These are phyloP conservation scores for Plasmodium gaboni DNA, from an alignment of 169 alveolate species.

Conservation along the genomic window DNA sequence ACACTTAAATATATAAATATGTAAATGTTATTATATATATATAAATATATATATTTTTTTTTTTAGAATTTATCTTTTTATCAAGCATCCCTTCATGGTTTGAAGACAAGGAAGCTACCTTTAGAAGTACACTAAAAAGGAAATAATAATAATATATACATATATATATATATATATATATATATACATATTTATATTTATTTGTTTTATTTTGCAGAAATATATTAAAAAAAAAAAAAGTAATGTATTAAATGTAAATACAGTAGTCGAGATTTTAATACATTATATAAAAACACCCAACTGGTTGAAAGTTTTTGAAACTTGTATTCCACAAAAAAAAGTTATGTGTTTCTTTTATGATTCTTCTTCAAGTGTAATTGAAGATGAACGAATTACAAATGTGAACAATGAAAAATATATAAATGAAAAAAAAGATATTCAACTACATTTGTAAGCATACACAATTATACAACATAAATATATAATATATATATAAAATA, in stretches of 20 bases:
- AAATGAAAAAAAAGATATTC: not conserved
- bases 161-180: slow-evolving; percentile 2
- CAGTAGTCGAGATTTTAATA: slow-evolving; percentile 79
- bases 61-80: slow-evolving; percentile 51
- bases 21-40: not conserved
- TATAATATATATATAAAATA: not conserved
- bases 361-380: not conserved
- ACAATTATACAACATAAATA: not conserved
- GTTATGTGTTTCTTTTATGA: slow-evolving; percentile 31
- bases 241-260: slow-evolving; percentile 81
- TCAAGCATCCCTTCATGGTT: slow-evolving; percentile 78
- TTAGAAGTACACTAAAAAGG: slow-evolving; percentile 46
- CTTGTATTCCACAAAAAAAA: slow-evolving; percentile 71
- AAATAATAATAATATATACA: slow-evolving; percentile 22
- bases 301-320: slow-evolving; percentile 75
- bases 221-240: slow-evolving; percentile 76
- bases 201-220: not conserved
- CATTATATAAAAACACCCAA: slow-evolving; percentile 65
- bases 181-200: not conserved
- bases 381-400: not conserved
- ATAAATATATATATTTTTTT: not conserved
- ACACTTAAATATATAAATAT: not conserved
- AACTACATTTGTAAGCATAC: not conserved
- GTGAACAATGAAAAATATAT: not conserved
- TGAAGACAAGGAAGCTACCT: slow-evolving; percentile 76